phyloP scores from a whole-genome alignment of 441 rosid species.

The Breynia disticha region DNA sequence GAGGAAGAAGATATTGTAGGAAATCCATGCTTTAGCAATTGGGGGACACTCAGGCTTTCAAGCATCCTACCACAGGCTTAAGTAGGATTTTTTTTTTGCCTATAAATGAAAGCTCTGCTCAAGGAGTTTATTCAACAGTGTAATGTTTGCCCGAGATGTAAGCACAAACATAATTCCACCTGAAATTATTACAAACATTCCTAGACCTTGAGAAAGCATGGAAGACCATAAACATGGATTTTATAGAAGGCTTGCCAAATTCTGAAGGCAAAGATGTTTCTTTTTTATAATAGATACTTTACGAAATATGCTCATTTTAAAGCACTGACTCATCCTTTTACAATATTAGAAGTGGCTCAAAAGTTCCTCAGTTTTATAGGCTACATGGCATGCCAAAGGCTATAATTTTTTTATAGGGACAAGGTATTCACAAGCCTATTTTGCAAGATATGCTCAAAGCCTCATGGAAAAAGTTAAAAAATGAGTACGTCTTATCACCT shows the following conservation, averaged over 20 bases:
- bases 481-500: slow-evolving; percentile 2
- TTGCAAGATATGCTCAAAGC: not conserved
- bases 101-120: too few relatives aligned
- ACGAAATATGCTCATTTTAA: not conserved
- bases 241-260: too few relatives aligned
- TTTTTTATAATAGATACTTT: not conserved
- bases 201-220: not conserved
- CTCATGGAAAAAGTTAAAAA: not conserved
- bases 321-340: not conserved
- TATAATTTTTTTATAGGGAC: not conserved
- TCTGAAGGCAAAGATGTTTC: not conserved
- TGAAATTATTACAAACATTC: not conserved
- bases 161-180: too few relatives aligned
- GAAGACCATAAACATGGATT: not conserved
- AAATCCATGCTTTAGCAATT: too few relatives aligned
- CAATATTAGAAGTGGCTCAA: not conserved
- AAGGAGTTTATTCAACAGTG: too few relatives aligned
- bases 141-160: too few relatives aligned
- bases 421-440: not conserved
- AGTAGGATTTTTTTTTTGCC: too few relatives aligned
- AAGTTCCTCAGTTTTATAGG: not conserved
- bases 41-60: too few relatives aligned
- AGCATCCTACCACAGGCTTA: too few relatives aligned
- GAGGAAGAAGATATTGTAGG: too few relatives aligned
- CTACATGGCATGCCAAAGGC: not conserved